phyloP scores from a whole-genome alignment of 83 land plant genomes.

The Thuja plicata region DNA sequence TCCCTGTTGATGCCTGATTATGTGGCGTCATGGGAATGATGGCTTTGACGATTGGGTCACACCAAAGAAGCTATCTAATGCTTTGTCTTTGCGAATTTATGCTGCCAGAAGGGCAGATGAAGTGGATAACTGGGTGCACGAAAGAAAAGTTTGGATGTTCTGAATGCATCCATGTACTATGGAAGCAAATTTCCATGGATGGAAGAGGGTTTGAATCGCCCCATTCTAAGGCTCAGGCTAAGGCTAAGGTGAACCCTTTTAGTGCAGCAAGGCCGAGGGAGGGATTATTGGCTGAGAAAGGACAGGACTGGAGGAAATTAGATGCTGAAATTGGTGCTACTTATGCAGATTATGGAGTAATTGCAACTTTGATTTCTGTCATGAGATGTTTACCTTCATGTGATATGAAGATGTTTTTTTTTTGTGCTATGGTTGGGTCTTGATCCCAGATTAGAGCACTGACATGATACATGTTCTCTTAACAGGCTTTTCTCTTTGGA shows the following conservation, averaged over 20 bases:
- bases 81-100: slow-evolving; percentile 16
- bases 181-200: background rate
- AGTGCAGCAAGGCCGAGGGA: slow-evolving; percentile 87
- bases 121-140: slow-evolving; percentile 51
- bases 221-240: slow-evolving; percentile 15
- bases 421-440: no score
- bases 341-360: no score
- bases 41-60: slow-evolving; percentile 12
- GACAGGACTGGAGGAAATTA: slow-evolving; percentile 69
- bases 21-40: slow-evolving; percentile 1
- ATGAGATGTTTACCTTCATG: no score
- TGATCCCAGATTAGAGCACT: no score
- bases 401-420: no score
- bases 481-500: no score
- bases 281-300: slow-evolving; percentile 79
- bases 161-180: slow-evolving; percentile 9
- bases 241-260: slow-evolving; percentile 55
- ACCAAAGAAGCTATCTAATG: background rate
- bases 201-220: background rate
- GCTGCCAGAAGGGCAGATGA: slow-evolving; percentile 3
- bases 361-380: no score
- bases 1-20: slow-evolving; percentile 11
- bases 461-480: no score
- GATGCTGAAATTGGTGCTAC: no score
- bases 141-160: slow-evolving; percentile 39